Conservation (phyloP, 768 basidiomycete species). For the Lyophyllum semitale region DNA sequence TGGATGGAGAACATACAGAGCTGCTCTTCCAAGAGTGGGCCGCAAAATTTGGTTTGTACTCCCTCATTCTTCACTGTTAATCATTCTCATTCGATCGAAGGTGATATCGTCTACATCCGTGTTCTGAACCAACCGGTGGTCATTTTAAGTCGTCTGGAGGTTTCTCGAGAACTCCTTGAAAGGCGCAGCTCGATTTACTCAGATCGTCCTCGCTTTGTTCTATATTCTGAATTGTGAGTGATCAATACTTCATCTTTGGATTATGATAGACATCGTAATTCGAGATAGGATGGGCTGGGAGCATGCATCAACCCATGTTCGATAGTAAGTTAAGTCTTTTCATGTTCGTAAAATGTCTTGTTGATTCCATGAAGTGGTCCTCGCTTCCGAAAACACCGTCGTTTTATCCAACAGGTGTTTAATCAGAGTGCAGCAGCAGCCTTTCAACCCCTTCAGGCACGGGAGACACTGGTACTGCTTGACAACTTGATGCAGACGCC, state of each 20-base stretch:
- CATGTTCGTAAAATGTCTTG: not conserved
- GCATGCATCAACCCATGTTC: slow-evolving; percentile 45
- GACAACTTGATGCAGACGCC: slow-evolving; percentile 40
- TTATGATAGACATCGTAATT: too few species aligned
- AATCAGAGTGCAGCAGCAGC: slow-evolving; percentile 41
- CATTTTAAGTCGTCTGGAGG: slow-evolving; percentile 48
- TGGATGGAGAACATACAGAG: slow-evolving; percentile 40
- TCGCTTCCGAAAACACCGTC: slow-evolving; percentile 53
- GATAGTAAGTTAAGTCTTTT: slow-evolving; percentile 40
- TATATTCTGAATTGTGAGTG: slow-evolving; percentile 49
- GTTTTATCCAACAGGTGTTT: slow-evolving; percentile 51
- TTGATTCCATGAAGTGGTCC: slow-evolving; percentile 37
- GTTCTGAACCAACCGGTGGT: slow-evolving; percentile 49
- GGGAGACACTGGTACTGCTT: slow-evolving; percentile 42
- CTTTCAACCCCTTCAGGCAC: slow-evolving; percentile 43
- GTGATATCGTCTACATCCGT: slow-evolving; percentile 42
- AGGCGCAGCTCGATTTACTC: slow-evolving; percentile 58
- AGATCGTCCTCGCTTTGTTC: slow-evolving; percentile 48
- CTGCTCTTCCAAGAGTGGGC: slow-evolving; percentile 43
- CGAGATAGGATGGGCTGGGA: slow-evolving; percentile 50
- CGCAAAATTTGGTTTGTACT: slow-evolving; percentile 41
- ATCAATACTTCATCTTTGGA: too few species aligned
- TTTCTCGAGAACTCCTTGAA: slow-evolving; percentile 50
- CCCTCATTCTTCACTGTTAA: not conserved
- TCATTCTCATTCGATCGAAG: slow-evolving; percentile 24